phyloP scores from a whole-genome alignment of 225 moss, liverwort and hornwort species.

The Physcomitrium patens region DNA sequence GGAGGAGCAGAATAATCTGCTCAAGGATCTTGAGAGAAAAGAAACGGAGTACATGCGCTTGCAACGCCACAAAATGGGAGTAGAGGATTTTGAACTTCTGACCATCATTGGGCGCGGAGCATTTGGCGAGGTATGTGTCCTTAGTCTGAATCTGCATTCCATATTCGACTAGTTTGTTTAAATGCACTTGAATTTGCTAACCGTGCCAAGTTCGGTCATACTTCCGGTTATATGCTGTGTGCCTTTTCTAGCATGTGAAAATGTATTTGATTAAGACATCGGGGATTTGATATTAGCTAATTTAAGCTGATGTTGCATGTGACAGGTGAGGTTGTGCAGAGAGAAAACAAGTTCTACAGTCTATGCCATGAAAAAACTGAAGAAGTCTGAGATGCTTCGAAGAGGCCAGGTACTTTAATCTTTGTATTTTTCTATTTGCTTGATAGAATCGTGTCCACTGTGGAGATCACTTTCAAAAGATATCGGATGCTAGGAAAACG shows the following conservation, averaged over 20 bases:
- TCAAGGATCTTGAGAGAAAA: slow-evolving; percentile 94
- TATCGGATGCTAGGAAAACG: neutral
- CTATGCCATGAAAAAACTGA: slow-evolving; percentile 99
- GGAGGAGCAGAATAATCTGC: slow-evolving; percentile 90
- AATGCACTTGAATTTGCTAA: neutral
- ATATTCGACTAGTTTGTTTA: slow-evolving; percentile 7
- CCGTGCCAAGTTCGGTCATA: no score
- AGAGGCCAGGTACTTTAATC: slow-evolving; percentile 85
- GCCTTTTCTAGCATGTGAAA: slow-evolving; percentile 3
- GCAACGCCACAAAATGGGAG: slow-evolving; percentile 99
- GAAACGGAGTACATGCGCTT: slow-evolving; percentile 99
- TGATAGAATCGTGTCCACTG: neutral
- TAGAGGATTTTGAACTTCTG: slow-evolving; percentile 95
- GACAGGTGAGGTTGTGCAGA: slow-evolving; percentile 97
- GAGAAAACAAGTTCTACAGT: slow-evolving; percentile 85
- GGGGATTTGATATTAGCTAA: slow-evolving; percentile 20
- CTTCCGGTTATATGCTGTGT: neutral
- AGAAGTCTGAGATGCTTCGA: slow-evolving; percentile 99
- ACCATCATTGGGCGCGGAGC: slow-evolving; percentile 99
- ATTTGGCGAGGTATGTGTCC: slow-evolving; percentile 83
- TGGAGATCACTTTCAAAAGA: neutral
- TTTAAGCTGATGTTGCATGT: slow-evolving; percentile 5
- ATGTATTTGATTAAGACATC: neutral
- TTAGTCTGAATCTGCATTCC: neutral
- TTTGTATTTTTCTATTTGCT: slow-evolving; percentile 16